Evolutionary conservation across 2,329 filamentous ascomycete genomes (phyloP).

Genomic region (Alternaria arborescens): DNA sequence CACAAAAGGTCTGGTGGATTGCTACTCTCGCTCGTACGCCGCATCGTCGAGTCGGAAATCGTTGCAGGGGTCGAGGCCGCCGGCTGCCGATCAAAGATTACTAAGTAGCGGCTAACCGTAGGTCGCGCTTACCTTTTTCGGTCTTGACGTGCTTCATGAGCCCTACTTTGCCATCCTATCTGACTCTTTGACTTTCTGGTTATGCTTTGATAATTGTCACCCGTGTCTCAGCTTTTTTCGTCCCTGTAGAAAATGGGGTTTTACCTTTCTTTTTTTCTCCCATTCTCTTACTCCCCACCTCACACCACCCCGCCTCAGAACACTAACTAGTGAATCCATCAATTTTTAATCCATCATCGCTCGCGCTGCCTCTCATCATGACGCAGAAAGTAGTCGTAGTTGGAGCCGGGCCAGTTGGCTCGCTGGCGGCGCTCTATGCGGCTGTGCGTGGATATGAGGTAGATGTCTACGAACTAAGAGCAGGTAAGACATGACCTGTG

Average conservation of each 20-base stretch:
- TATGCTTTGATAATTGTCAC: constrained; percentile 9
- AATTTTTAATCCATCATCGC: neutral
- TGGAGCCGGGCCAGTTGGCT: constrained; percentile 92
- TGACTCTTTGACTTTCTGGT: constrained; percentile 12
- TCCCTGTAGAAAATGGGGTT: neutral
- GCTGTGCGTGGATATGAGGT: constrained; percentile 87
- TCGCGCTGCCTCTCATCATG: constrained; percentile 25
- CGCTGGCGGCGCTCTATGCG: constrained; percentile 90
- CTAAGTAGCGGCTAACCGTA: constrained; percentile 22
- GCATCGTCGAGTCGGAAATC: constrained; percentile 22
- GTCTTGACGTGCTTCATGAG: constrained; percentile 27
- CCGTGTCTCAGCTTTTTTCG: neutral
- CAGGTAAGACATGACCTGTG: constrained; percentile 67
- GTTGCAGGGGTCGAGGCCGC: constrained; percentile 26
- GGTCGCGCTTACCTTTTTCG: constrained; percentile 27
- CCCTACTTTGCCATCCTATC: constrained; percentile 14
- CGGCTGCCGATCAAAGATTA: constrained; percentile 30
- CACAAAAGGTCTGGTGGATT: constrained; percentile 24
- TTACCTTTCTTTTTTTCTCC: neutral
- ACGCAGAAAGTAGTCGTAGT: constrained; percentile 80
- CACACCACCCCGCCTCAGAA: constrained; percentile 1
- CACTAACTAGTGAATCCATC: neutral
- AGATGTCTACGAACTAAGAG: constrained; percentile 90
- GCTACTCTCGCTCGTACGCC: constrained; percentile 16
- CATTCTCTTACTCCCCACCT: neutral